A percentile compares a stretch with the other conserved stretches of the same genome.
These are phyloP conservation scores for Jacaranda mimosifolia DNA, from an alignment of 257 asterid genomes.

Conservation along the genomic window DNA sequence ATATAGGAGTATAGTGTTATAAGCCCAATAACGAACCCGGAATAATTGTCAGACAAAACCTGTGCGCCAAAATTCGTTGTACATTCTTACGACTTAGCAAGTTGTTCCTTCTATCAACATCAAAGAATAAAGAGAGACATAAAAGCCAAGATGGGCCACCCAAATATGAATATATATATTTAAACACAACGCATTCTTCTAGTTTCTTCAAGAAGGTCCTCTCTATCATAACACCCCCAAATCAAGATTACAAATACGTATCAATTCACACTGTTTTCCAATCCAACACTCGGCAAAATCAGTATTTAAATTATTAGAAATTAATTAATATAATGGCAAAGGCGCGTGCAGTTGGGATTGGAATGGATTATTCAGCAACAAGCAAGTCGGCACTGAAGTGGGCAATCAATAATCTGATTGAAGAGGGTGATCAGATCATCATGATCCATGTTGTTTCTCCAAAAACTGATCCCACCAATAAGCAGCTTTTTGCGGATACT, in stretches of 20 bases:
- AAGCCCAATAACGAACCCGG: not conserved
- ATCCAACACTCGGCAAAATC: not conserved
- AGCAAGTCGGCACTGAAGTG: slow-evolving; percentile 76
- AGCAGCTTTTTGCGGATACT: slow-evolving; percentile 77
- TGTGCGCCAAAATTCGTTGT: slow-evolving; percentile 9
- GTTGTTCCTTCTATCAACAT: not conserved
- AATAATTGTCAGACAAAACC: slow-evolving; percentile 4
- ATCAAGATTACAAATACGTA: not conserved
- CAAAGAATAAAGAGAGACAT: slow-evolving; percentile 16
- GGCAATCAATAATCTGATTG: slow-evolving; percentile 69
- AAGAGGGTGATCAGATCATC: slow-evolving; percentile 63
- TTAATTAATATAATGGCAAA: slow-evolving; percentile 41
- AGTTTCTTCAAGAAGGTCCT: slow-evolving; percentile 59
- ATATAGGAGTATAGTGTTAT: not conserved
- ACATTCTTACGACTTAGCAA: not conserved
- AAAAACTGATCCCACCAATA: slow-evolving; percentile 66
- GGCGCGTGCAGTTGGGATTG: slow-evolving; percentile 66
- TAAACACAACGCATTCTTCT: slow-evolving; percentile 34
- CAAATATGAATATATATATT: not conserved
- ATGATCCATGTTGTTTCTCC: slow-evolving; percentile 79
- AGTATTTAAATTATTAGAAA: not conserved
- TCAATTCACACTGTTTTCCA: not conserved
- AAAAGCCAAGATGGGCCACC: not conserved
- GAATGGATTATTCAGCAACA: slow-evolving; percentile 75
- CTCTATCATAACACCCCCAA: not conserved